phyloP scores from a whole-genome alignment of 352 stramenopile genomes.

The Globisporangium perplexum region DNA sequence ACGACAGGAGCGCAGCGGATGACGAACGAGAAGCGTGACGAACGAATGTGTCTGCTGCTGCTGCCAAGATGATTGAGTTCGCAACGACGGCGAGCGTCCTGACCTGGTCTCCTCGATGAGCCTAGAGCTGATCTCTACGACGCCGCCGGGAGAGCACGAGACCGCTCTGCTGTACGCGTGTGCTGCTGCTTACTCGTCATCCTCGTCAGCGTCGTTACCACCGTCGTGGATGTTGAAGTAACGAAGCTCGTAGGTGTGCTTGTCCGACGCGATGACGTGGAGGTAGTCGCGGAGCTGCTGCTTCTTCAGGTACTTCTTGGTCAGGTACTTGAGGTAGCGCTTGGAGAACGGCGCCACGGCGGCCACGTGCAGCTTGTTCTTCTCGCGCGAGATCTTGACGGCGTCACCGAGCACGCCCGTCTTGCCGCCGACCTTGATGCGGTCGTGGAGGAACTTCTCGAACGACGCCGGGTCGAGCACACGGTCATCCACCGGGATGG shows the following conservation, averaged over 20 bases:
- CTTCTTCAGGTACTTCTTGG: conserved; percentile 99
- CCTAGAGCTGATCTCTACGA: not conserved
- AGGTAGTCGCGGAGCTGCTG: conserved; percentile 99
- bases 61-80: conserved; percentile 1
- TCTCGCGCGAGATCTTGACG: conserved; percentile 95
- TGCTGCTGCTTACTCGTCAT: conserved; percentile 75
- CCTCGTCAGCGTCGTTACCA: conserved; percentile 87
- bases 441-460: conserved; percentile 99
- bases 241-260: conserved; percentile 98
- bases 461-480: conserved; percentile 98
- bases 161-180: not conserved
- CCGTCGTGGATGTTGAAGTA: conserved; percentile 98
- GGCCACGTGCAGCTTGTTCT: conserved; percentile 96
- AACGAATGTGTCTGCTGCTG: not conserved
- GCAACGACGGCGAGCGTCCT: not conserved
- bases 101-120: not conserved
- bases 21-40: too few species aligned
- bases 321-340: conserved; percentile 99
- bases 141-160: not conserved
- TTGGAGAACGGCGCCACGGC: conserved; percentile 96
- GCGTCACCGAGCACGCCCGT: conserved; percentile 93
- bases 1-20: too few species aligned
- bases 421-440: conserved; percentile 99
- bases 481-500: conserved; percentile 97
- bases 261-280: conserved; percentile 97